Base-by-base conservation (phyloP, 371 early-diverging fungal genomes). In the Mortierella sp. region DNA sequence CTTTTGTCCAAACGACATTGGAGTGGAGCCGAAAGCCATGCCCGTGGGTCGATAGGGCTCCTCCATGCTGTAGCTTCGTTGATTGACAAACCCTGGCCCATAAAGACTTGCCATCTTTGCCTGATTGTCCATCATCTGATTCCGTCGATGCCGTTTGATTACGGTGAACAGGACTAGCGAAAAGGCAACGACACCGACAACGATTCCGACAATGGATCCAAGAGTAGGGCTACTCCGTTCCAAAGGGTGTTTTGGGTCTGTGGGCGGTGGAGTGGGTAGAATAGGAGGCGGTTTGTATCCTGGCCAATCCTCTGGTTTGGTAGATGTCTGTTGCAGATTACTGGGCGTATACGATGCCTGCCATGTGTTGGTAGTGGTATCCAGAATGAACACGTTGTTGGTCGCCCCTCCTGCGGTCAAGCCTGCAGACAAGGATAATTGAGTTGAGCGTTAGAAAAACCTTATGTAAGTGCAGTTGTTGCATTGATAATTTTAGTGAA, bases 281-380 rank as follows among this genome's bases (percentile, higher is more conserved):
- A 50, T 16, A 24, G 67, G 73, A 2, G 73, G 73, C 14, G 73
- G 73, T 47, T 63, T 73, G 34, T 74, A 74, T 34, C 76, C 76
- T 9, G 76, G 76, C 76, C 76, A 74, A 34, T 74, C 70, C 45
- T 74, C 62, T 42, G 76, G 76, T 14, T 68, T 68, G 38, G 76
- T 69, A 9, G 76, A 74, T 5, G 76, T 74, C 30, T 26, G 50
- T 4, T 57, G 42, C 9, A 74, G 47, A n/a, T 65, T 69, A 27
- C 61, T 69, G 14, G 76, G 76, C 7, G 65, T 50, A 34, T 74
- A 74, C 3, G 76, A 74, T 24, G 76, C 30, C n/a, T 65, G 65
- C 76, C 76, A 74, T 5, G 66, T 64, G 43, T 74, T 74, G 7
- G 70, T 39, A 2, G 50, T 50, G 3, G 76, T 74, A 48, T 74